Conservation (phyloP, 208 protist species). For the Porcisia deanei region DNA sequence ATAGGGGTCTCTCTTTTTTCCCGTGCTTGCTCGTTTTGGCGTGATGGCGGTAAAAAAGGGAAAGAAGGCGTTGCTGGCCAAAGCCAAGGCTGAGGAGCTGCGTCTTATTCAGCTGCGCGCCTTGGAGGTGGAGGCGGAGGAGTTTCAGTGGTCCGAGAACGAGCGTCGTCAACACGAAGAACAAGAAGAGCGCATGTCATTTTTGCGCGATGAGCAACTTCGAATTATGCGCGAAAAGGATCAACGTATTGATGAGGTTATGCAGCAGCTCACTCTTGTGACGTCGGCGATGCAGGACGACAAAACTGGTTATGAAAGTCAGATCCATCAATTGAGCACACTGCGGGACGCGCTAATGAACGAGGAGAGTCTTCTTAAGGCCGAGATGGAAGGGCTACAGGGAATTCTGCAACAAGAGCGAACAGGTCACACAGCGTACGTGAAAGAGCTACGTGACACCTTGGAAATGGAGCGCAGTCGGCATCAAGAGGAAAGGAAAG, state of each 20-base stretch:
- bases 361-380: conserved; percentile 48
- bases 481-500: conserved; percentile 40
- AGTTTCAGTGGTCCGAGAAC: conserved; percentile 65
- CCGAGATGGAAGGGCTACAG: conserved; percentile 49
- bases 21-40: neutral
- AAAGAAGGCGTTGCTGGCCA: conserved; percentile 32
- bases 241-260: conserved; percentile 54
- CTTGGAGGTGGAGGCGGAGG: conserved; percentile 70
- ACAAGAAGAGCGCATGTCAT: conserved; percentile 63
- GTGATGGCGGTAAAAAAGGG: conserved; percentile 37
- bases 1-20: neutral
- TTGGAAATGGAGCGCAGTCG: conserved; percentile 34
- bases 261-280: conserved; percentile 44
- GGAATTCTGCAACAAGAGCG: conserved; percentile 39
- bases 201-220: conserved; percentile 72
- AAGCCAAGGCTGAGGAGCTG: conserved; percentile 48
- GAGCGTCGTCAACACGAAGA: conserved; percentile 73
- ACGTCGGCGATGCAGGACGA: conserved; percentile 42
- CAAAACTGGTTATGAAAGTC: conserved; percentile 36
- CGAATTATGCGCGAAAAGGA: conserved; percentile 59
- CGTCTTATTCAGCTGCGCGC: conserved; percentile 59
- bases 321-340: conserved; percentile 56
- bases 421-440: conserved; percentile 31
- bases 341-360: conserved; percentile 74
- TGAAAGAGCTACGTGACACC: conserved; percentile 44